Evolutionary conservation across 192 early-diverging fungal genomes (phyloP), one percentile per base, ranked within the genome.

Genomic region (Podila epigama): DNA sequence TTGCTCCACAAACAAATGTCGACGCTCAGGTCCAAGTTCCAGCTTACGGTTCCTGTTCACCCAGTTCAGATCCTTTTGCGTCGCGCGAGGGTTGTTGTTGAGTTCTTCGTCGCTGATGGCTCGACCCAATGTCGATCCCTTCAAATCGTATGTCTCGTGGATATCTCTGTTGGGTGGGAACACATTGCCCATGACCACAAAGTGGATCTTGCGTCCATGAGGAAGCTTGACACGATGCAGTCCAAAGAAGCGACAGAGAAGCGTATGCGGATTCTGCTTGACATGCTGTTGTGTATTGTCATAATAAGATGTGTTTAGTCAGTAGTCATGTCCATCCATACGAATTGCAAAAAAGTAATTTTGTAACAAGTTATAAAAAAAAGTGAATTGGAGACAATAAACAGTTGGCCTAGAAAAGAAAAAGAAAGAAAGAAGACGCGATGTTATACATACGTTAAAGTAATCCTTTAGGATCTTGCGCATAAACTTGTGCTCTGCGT

Each of bases 141-240:
- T 99, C 48, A 99, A 82, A 79, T 99, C 98, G 68, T 93, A 99
- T 42, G 89, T 93, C 69, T 94, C 92, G 68, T 98, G 96, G 33
- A 99, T 96, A 83, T 99, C 96, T 79, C 94, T 90, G 86, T 97
- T 96, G 11, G 95, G 87, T 18, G 98, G 97, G 69, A 98, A 96
- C 12, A 99, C 92, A 78, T 99, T 99, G 60, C 92, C 94, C 98
- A 99, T 99, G 20, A 99, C 96, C 10, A 99, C 94, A 84, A 99
- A 99, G 83, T 98, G 96, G 51, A 99, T 93, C 80, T 98, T 98
- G 48, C 88, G 84, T 54, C 92, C 92, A 37, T 92, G 94, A 41
- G 95, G 96, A 42, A 97, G 84, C 82, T 98, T 98, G 57, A 98
- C 93, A 53, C 98, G 90, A 70, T 98, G 96, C 48, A 99, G 81